Percentiles rank a stretch among this genome's conserved stretches.
phyloP scores from a whole-genome alignment of 1,284 basidiomycete genomes.

The Pseudozyma thailandica region DNA sequence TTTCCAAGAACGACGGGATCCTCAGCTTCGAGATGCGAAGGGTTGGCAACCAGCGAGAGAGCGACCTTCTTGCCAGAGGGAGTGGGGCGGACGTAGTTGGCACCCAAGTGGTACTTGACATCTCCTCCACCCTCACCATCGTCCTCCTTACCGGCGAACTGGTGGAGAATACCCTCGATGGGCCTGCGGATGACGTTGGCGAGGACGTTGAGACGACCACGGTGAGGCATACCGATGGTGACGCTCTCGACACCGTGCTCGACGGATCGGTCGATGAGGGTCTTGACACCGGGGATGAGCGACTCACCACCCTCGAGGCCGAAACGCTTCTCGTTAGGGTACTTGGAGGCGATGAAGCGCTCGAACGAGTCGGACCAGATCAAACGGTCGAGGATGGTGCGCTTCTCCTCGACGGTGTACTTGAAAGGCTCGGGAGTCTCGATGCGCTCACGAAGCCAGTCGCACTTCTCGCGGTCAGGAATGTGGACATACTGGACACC shows the following conservation, averaged over 20 bases:
- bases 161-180: slow-evolving; percentile 96
- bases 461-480: slow-evolving; percentile 96
- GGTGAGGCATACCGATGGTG: slow-evolving; percentile 99
- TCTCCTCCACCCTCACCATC: slow-evolving; percentile 80
- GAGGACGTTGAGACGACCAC: slow-evolving; percentile 96
- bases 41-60: slow-evolving; percentile 96
- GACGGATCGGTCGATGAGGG: slow-evolving; percentile 96
- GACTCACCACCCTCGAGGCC: slow-evolving; percentile 98
- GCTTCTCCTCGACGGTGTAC: slow-evolving; percentile 97
- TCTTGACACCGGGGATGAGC: slow-evolving; percentile 98
- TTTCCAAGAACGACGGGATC: slow-evolving; percentile 98
- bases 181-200: slow-evolving; percentile 99
- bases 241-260: slow-evolving; percentile 94
- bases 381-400: slow-evolving; percentile 97
- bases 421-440: slow-evolving; percentile 98
- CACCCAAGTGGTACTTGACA: slow-evolving; percentile 98
- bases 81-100: slow-evolving; percentile 97
- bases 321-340: slow-evolving; percentile 99
- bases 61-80: slow-evolving; percentile 98
- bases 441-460: slow-evolving; percentile 97
- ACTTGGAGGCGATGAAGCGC: slow-evolving; percentile 97
- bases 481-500: slow-evolving; percentile 99
- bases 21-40: slow-evolving; percentile 95
- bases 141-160: slow-evolving; percentile 77
- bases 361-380: slow-evolving; percentile 99